phyloP scores from a whole-genome alignment of 441 rosid genomes.

The Aquilaria agallochum region DNA sequence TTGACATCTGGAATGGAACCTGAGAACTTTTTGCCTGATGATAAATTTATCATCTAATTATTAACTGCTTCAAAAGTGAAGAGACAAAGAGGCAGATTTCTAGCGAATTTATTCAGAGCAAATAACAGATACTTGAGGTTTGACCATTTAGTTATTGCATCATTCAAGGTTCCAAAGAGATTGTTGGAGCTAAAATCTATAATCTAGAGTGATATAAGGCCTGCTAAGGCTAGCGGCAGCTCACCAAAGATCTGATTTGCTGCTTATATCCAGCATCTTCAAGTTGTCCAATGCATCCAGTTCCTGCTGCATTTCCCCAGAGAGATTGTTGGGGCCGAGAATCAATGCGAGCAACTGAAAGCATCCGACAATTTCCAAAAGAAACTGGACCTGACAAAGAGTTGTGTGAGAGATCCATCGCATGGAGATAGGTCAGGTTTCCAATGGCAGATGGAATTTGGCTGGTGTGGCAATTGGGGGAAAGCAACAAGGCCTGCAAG shows the following conservation, averaged over 20 bases:
- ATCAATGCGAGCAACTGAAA: slow-evolving; percentile 78
- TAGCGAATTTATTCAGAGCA: slow-evolving; percentile 68
- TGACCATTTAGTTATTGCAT: slow-evolving; percentile 83
- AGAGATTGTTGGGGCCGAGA: slow-evolving; percentile 67
- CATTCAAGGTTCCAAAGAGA: slow-evolving; percentile 73
- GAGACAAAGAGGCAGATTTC: slow-evolving; percentile 69
- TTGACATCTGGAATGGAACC: slow-evolving; percentile 76
- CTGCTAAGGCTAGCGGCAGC: slow-evolving; percentile 82
- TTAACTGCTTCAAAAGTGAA: slow-evolving; percentile 59
- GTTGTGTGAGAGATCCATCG: slow-evolving; percentile 77
- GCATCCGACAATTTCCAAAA: slow-evolving; percentile 71
- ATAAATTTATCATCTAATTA: slow-evolving; percentile 59
- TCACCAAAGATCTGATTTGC: slow-evolving; percentile 74
- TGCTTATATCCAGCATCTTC: slow-evolving; percentile 76
- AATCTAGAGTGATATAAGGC: slow-evolving; percentile 75
- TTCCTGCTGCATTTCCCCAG: slow-evolving; percentile 85
- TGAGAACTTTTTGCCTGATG: slow-evolving; percentile 61
- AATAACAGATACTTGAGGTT: slow-evolving; percentile 73
- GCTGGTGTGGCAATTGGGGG: slow-evolving; percentile 70
- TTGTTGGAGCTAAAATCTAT: slow-evolving; percentile 85
- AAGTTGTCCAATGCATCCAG: slow-evolving; percentile 84
- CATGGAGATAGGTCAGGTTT: slow-evolving; percentile 80
- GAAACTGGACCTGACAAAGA: slow-evolving; percentile 75
- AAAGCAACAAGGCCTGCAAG: slow-evolving; percentile 81
- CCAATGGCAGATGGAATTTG: slow-evolving; percentile 83